Percentiles rank a stretch among this genome's conserved stretches.
Conservation (phyloP, 805 yeast genomes). For the Saccharomycopsis schoenii region DNA sequence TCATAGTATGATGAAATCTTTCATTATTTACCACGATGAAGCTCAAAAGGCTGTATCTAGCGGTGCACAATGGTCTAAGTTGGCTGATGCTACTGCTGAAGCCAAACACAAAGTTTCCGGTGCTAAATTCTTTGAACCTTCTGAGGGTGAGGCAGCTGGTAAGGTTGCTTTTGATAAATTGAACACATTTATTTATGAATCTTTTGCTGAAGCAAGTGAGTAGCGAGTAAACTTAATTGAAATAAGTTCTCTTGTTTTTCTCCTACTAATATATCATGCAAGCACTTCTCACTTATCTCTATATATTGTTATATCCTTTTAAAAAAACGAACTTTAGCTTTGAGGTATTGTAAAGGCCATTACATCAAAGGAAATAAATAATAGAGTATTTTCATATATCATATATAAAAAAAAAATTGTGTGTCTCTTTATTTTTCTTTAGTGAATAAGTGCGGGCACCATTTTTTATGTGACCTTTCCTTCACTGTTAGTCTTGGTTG, state of each 20-base stretch:
- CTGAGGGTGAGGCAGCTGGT: conserved; percentile 75
- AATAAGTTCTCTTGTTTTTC: not conserved
- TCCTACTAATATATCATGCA: not conserved
- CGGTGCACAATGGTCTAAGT: conserved; percentile 92
- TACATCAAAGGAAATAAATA: no score
- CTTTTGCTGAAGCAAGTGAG: conserved; percentile 93
- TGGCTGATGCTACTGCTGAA: conserved; percentile 80
- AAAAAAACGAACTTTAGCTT: not conserved
- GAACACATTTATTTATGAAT: conserved; percentile 67
- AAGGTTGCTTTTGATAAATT: conserved; percentile 69
- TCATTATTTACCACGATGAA: conserved; percentile 85
- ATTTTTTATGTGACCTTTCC: no score
- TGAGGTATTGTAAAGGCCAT: not conserved
- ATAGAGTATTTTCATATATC: no score
- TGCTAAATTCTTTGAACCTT: conserved; percentile 93
- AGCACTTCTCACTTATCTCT: not conserved
- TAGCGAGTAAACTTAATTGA: conserved; percentile 49
- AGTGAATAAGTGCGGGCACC: no score
- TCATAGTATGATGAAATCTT: conserved; percentile 93
- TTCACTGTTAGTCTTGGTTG: no score
- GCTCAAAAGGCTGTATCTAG: conserved; percentile 94
- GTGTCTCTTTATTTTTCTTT: no score
- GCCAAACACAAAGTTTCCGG: conserved; percentile 90
- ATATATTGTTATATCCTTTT: not conserved
- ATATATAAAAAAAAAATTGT: no score